phyloP scores from a whole-genome alignment of 345 rosid genomes.

The Conringia planisiliqua region DNA sequence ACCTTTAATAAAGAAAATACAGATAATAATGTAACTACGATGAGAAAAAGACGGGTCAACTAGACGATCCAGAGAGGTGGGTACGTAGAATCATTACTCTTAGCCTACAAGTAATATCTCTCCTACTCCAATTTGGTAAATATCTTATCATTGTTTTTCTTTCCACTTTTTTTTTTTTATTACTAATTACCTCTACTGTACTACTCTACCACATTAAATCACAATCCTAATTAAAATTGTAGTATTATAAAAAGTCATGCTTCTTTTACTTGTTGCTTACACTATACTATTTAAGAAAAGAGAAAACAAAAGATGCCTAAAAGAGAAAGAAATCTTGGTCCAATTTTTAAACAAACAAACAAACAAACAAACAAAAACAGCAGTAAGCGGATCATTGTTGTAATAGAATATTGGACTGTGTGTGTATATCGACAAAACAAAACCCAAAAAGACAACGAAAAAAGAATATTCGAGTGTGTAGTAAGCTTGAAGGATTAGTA shows the following conservation, averaged over 20 bases:
- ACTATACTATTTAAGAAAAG: not conserved
- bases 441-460: not conserved
- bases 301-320: slow-evolving; percentile 3
- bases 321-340: slow-evolving; percentile 10
- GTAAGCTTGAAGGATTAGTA: slow-evolving; percentile 2
- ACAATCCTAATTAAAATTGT: not conserved
- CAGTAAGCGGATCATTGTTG: not conserved
- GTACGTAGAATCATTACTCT: slow-evolving; percentile 22
- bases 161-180: not conserved
- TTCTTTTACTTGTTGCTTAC: not conserved
- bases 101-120: slow-evolving; percentile 16
- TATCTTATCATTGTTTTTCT: not conserved
- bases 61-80: slow-evolving; percentile 2
- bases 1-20: not conserved
- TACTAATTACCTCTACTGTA: slow-evolving; percentile 10
- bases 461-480: not conserved
- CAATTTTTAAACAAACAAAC: not conserved
- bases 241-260: not conserved
- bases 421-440: not conserved
- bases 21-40: not conserved
- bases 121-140: not conserved
- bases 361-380: not conserved
- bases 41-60: slow-evolving; percentile 24
- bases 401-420: not conserved
- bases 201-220: not conserved